These are phyloP conservation scores for Cryptosporidium sp. DNA, from an alignment of 169 alveolate genomes.

Conservation along the genomic window DNA sequence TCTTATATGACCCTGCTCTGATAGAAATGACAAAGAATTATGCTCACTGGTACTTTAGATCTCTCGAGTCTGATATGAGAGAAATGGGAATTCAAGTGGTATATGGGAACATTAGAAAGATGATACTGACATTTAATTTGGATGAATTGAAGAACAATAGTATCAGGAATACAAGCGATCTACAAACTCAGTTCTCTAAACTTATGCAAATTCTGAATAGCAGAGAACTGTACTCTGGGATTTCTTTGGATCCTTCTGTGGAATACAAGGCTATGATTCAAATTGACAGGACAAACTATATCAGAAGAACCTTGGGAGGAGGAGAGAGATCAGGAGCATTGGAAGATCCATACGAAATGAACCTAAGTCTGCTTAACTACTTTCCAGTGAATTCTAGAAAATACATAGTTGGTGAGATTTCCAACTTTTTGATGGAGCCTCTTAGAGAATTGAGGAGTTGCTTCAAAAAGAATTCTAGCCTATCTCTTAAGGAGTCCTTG, in stretches of 20 bases:
- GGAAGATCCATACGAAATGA: constrained; percentile 67
- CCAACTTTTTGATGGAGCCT: constrained; percentile 58
- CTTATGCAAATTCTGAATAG: constrained; percentile 41
- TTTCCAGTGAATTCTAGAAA: constrained; percentile 53
- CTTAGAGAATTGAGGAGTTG: constrained; percentile 22
- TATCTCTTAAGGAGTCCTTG: background rate
- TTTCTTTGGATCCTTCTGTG: constrained; percentile 38
- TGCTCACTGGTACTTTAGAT: constrained; percentile 17
- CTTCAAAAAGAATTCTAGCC: background rate
- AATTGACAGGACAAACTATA: constrained; percentile 50
- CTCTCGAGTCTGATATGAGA: constrained; percentile 27
- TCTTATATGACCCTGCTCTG: constrained; percentile 82
- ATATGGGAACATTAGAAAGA: constrained; percentile 57
- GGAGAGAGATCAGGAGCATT: background rate
- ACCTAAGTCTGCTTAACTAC: constrained; percentile 20
- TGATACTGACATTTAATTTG: constrained; percentile 31
- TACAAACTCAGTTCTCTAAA: constrained; percentile 3
- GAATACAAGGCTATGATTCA: constrained; percentile 67
- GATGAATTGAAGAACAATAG: constrained; percentile 11
- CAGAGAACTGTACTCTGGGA: constrained; percentile 27
- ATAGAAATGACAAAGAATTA: constrained; percentile 76
- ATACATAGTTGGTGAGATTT: constrained; percentile 35
- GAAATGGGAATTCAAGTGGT: constrained; percentile 39
- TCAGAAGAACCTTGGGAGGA: constrained; percentile 46
- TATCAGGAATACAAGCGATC: constrained; percentile 5